Percentiles rank a stretch among this genome's conserved stretches.
These are phyloP conservation scores for Centaurea solstitialis DNA, from an alignment of 129 eudicot species.

Conservation along the genomic window DNA sequence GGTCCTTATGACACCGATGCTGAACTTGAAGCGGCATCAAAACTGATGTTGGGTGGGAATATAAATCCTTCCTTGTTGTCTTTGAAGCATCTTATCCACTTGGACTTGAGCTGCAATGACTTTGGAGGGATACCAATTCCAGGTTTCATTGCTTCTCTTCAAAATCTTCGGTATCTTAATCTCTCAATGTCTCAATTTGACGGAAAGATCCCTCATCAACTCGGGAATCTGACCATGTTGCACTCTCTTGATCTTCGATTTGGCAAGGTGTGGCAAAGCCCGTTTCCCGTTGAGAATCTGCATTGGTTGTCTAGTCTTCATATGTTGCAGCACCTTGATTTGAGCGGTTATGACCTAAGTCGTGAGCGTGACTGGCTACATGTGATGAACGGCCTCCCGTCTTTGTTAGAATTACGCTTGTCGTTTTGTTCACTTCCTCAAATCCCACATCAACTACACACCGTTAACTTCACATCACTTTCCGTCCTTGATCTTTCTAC, in stretches of 20 bases:
- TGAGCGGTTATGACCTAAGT: constrained; percentile 29
- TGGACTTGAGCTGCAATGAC: constrained; percentile 37
- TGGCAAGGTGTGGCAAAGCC: neutral
- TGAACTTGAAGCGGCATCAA: neutral
- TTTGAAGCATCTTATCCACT: constrained; percentile 24
- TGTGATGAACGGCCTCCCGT: constrained; percentile 32
- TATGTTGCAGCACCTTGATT: constrained; percentile 25
- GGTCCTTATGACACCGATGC: neutral
- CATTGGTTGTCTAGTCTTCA: constrained; percentile 39
- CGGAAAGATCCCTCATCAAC: constrained; percentile 25
- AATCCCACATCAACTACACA: constrained; percentile 3
- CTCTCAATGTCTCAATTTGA: constrained; percentile 16
- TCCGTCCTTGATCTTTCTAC: constrained; percentile 40
- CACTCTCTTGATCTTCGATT: constrained; percentile 12
- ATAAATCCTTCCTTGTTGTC: constrained; percentile 31
- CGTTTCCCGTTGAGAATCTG: neutral
- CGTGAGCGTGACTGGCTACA: constrained; percentile 31
- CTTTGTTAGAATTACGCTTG: constrained; percentile 30
- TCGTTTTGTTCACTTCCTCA: constrained; percentile 13
- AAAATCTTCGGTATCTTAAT: constrained; percentile 9
- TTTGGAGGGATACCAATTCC: constrained; percentile 17
- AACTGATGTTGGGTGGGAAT: constrained; percentile 1
- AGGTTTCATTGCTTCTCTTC: constrained; percentile 10
- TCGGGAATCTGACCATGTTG: constrained; percentile 39
- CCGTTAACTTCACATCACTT: constrained; percentile 9